These are phyloP conservation scores for Mycena pura DNA, from an alignment of 768 basidiomycete species.

Conservation along the genomic window DNA sequence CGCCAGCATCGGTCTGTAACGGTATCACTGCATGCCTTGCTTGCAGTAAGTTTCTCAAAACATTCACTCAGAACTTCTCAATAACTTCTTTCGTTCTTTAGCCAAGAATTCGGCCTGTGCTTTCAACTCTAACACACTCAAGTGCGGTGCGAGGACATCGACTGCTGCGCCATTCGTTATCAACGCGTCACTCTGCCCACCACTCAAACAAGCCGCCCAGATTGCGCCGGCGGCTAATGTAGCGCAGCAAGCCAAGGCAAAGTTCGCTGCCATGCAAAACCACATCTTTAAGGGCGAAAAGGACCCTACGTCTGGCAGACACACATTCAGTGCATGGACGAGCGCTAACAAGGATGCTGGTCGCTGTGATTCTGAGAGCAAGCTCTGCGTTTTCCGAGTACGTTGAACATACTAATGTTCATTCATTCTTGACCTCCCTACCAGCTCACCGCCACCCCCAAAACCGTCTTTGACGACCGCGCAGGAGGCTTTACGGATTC, in stretches of 20 bases:
- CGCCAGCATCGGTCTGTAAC: constrained; percentile 1
- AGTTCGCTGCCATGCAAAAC: constrained; percentile 6
- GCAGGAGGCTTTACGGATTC: neutral
- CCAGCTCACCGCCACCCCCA: neutral
- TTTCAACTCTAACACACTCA: constrained; percentile 7
- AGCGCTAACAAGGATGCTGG: constrained; percentile 5
- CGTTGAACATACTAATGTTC: neutral
- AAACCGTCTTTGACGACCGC: constrained; percentile 10
- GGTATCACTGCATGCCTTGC: constrained; percentile 8
- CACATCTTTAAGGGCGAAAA: constrained; percentile 7
- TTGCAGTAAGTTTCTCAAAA: constrained; percentile 9
- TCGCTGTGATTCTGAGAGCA: constrained; percentile 8
- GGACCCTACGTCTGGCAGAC: constrained; percentile 2
- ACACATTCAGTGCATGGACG: constrained; percentile 1
- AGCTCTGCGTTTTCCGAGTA: constrained; percentile 8
- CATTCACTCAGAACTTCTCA: neutral
- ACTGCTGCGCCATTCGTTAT: constrained; percentile 3
- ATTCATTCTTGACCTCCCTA: neutral
- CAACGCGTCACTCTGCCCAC: constrained; percentile 6
- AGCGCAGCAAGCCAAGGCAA: neutral
- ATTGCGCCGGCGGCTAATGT: neutral
- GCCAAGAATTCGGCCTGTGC: constrained; percentile 8
- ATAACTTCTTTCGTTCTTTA: constrained; percentile 1
- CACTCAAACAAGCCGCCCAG: constrained; percentile 7
- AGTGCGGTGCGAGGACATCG: neutral